A percentile compares a stretch with the other conserved stretches of the same genome.
These are phyloP conservation scores for Physcia stellaris DNA, from an alignment of 495 filamentous ascomycete genomes.

Conservation along the genomic window DNA sequence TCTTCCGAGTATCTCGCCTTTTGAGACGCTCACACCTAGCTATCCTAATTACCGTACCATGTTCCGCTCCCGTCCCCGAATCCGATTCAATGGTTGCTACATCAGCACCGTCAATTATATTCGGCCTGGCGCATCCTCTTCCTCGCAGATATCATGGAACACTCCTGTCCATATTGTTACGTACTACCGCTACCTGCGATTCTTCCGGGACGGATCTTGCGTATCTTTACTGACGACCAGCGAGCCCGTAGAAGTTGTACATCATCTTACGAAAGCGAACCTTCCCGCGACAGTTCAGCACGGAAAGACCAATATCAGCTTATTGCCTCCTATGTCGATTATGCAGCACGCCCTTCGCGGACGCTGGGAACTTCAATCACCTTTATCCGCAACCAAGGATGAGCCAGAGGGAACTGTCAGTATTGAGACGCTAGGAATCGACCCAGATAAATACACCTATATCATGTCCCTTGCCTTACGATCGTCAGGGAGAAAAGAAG, in stretches of 20 bases:
- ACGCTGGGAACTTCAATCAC: conserved; percentile 39
- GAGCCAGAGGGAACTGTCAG: conserved; percentile 52
- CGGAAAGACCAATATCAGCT: conserved; percentile 21
- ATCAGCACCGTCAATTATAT: conserved; percentile 94
- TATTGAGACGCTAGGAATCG: conserved; percentile 75
- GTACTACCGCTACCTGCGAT: conserved; percentile 91
- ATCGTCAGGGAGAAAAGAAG: conserved; percentile 35
- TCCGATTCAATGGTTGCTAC: conserved; percentile 90
- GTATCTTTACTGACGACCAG: conserved; percentile 64
- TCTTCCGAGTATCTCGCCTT: neutral
- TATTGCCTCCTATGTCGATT: conserved; percentile 22
- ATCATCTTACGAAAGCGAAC: conserved; percentile 46
- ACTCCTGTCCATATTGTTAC: conserved; percentile 91
- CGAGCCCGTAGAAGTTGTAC: conserved; percentile 76
- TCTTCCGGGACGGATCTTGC: conserved; percentile 79
- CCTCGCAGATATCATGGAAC: conserved; percentile 51
- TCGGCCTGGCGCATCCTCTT: conserved; percentile 54
- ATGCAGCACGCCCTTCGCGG: conserved; percentile 50
- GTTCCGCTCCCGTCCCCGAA: conserved; percentile 68
- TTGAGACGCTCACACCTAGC: conserved; percentile 4
- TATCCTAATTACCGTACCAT: conserved; percentile 40
- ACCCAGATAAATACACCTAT: conserved; percentile 58
- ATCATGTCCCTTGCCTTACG: conserved; percentile 60
- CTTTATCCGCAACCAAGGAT: conserved; percentile 13
- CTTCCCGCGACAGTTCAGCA: no score